Base-by-base conservation (phyloP, 2,329 filamentous ascomycete genomes). In the Pezicula carpinea region DNA sequence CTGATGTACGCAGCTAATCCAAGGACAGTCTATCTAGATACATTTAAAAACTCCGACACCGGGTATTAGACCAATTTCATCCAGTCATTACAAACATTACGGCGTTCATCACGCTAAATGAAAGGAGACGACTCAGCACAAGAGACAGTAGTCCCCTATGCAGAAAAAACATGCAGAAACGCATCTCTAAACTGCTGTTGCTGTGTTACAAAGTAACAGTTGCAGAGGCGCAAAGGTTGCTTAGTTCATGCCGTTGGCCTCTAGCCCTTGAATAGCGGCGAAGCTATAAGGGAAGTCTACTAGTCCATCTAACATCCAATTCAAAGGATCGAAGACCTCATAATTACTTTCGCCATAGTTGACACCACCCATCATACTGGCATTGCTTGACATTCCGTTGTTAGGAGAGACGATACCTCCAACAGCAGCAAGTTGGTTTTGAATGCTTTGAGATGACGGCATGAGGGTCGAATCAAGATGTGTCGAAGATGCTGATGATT, bases 291-390 rank as follows among this genome's bases (percentile, higher is more conserved):
- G 88, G 62, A 92, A 86, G 62, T 91, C 87, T 50, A 93, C 74
- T 29, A 92, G 74, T 13, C 88, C 88, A 64, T 96, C 91, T 50
- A 96, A 72, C 74, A 95, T 89, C 91, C 91, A 96, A 65, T 92
- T 89, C 59, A 96, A 76, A 1, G 91, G 89, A 67, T 96, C 90
- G 61, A 95, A 96, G 52, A 95, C 89, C 64, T 95, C 88, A 65
- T 90, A 90, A 58, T 82, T 85, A 8, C 80, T 79, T 46, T 87
- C 78, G 54, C 79, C 76, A 53, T 87, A 85, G 56, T 76, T 74
- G 23, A 70, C 69, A 23, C 50, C 50, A 8, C 50, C 45, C 48
- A 62, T 54, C 52, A 59, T 59, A 19, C 46, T 44, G 2, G 19
- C 38, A 11, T 52, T 51, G 22, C 48, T 52, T 8, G 56, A 52